Evolutionary conservation across 2,329 filamentous ascomycete species (phyloP).

Genomic region (Nemania sp.): DNA sequence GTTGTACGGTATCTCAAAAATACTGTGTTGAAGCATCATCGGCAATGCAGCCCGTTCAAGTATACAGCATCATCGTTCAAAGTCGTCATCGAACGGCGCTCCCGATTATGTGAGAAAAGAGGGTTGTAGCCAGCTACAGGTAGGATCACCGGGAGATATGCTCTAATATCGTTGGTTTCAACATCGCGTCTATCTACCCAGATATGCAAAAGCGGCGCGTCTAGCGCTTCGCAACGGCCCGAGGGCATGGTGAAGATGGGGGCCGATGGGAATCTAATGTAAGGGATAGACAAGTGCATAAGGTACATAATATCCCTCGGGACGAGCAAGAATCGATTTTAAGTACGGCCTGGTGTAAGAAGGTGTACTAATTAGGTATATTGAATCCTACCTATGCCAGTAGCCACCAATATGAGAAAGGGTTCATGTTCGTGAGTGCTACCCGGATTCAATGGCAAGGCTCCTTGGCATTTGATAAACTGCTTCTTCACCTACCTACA

Average conservation of each 20-base stretch:
- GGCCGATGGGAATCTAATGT: slow-evolving; percentile 13
- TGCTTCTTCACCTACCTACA: neutral
- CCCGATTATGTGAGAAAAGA: slow-evolving; percentile 8
- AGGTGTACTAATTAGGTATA: too few relatives aligned
- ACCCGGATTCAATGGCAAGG: neutral
- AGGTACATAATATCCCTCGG: neutral
- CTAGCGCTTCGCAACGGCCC: slow-evolving; percentile 30
- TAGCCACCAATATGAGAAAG: too few relatives aligned
- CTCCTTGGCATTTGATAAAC: slow-evolving; percentile 7
- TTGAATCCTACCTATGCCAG: too few relatives aligned
- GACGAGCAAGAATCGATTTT: neutral
- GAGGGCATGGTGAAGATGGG: slow-evolving; percentile 25
- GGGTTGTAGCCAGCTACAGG: slow-evolving; percentile 16
- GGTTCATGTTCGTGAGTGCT: neutral
- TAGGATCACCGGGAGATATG: slow-evolving; percentile 14
- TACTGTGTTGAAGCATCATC: neutral
- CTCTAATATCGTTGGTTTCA: slow-evolving; percentile 14
- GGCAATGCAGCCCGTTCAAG: neutral
- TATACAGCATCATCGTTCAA: neutral
- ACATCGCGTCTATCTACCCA: slow-evolving; percentile 23
- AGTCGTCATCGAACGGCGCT: neutral
- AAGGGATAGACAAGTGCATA: neutral
- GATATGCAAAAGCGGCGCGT: slow-evolving; percentile 24
- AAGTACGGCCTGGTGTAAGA: neutral
- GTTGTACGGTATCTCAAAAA: neutral